These are phyloP conservation scores for Craspedostauros australis DNA, from an alignment of 108 stramenopile species.

Conservation along the genomic window DNA sequence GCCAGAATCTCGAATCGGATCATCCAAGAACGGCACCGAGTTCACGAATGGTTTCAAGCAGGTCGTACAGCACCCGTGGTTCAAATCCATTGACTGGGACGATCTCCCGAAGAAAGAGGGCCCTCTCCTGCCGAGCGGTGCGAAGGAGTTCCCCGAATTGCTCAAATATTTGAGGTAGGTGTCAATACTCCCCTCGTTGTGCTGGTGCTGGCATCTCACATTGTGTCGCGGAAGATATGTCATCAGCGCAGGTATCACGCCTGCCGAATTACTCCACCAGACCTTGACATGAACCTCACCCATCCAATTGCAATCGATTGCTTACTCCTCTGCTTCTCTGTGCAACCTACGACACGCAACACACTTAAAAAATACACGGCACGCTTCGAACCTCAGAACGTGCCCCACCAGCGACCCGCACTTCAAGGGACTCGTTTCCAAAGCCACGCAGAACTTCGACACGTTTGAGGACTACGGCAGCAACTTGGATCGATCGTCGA, in stretches of 20 bases:
- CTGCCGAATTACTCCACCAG: no score
- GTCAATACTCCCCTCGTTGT: neutral
- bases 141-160: conserved; percentile 69
- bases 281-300: no score
- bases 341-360: no score
- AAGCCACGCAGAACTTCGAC: conserved; percentile 88
- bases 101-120: conserved; percentile 63
- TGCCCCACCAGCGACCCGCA: conserved; percentile 78
- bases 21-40: conserved; percentile 61
- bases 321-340: no score
- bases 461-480: conserved; percentile 86
- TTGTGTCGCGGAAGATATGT: no score
- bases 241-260: no score
- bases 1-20: conserved; percentile 81
- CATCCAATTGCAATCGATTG: no score
- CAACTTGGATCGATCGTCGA: conserved; percentile 58
- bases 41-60: conserved; percentile 84
- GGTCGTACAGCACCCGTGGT: conserved; percentile 88
- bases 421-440: conserved; percentile 70
- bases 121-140: conserved; percentile 75
- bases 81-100: conserved; percentile 83
- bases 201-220: no score
- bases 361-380: no score
- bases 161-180: conserved; percentile 83
- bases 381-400: no score